phyloP scores from a whole-genome alignment of 352 stramenopile species.

The Phytophthora niederhauseri region DNA sequence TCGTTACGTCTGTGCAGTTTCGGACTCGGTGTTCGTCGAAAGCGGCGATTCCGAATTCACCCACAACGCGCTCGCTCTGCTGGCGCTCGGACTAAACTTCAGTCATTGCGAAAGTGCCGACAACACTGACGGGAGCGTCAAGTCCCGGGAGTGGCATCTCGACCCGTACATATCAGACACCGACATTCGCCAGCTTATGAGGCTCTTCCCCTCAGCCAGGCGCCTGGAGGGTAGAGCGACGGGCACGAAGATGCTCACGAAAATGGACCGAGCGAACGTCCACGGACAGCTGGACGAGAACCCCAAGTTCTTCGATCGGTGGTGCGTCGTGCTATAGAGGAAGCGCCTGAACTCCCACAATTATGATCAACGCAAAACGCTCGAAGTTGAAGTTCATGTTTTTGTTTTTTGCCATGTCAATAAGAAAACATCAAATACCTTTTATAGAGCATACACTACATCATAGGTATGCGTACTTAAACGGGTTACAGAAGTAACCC shows the following conservation, averaged over 20 bases:
- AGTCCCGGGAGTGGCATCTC: constrained; percentile 62
- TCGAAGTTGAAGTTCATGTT: constrained; percentile 15
- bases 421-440: constrained; percentile 3
- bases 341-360: not conserved
- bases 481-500: constrained; percentile 10
- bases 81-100: constrained; percentile 67
- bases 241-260: constrained; percentile 47
- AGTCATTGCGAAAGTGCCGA: constrained; percentile 44
- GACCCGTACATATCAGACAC: constrained; percentile 80
- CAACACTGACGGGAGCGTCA: constrained; percentile 25
- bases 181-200: constrained; percentile 61
- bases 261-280: constrained; percentile 57
- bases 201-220: constrained; percentile 41
- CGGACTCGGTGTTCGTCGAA: constrained; percentile 75
- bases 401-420: constrained; percentile 3
- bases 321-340: constrained; percentile 71
- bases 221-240: constrained; percentile 59
- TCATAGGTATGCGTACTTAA: not conserved
- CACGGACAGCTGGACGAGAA: constrained; percentile 64
- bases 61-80: constrained; percentile 51
- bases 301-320: constrained; percentile 65
- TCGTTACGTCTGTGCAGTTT: too few relatives aligned
- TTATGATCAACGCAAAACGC: not conserved
- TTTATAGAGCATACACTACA: constrained; percentile 5
- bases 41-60: constrained; percentile 64